Percentiles rank a stretch among this genome's conserved stretches.
phyloP scores from a whole-genome alignment of 768 basidiomycete genomes.

The Hemileccinum rubropunctum region DNA sequence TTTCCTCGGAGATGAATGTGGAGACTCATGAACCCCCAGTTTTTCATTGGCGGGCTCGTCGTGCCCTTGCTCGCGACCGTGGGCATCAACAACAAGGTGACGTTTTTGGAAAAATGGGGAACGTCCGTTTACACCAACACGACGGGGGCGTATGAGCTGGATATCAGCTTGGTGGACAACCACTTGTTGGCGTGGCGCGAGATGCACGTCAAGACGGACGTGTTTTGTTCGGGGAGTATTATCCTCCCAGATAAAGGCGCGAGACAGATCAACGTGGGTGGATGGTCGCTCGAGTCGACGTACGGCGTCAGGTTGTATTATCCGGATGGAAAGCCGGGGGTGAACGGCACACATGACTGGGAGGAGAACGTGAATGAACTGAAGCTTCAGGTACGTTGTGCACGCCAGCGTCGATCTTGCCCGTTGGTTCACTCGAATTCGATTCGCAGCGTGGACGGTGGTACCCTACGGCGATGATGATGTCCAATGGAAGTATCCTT shows the following conservation, averaged over 20 bases:
- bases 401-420: too few relatives aligned
- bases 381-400: slow-evolving; percentile 52
- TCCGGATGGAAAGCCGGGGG: slow-evolving; percentile 64
- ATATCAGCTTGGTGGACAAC: slow-evolving; percentile 51
- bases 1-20: neutral
- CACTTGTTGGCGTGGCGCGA: slow-evolving; percentile 58
- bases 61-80: slow-evolving; percentile 74
- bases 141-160: slow-evolving; percentile 79
- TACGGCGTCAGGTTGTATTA: slow-evolving; percentile 74
- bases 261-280: slow-evolving; percentile 29
- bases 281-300: slow-evolving; percentile 69
- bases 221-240: slow-evolving; percentile 75
- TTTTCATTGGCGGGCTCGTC: slow-evolving; percentile 55
- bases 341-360: slow-evolving; percentile 78
- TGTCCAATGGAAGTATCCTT: slow-evolving; percentile 72
- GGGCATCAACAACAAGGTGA: slow-evolving; percentile 78
- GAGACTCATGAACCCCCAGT: slow-evolving; percentile 26
- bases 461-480: slow-evolving; percentile 67
- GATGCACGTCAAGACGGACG: slow-evolving; percentile 75
- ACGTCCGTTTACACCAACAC: slow-evolving; percentile 61
- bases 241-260: slow-evolving; percentile 73
- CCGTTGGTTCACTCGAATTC: neutral
- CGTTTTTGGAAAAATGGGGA: slow-evolving; percentile 73
- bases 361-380: slow-evolving; percentile 64
- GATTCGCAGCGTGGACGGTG: slow-evolving; percentile 58